These are phyloP conservation scores for Phaeosphaeriaceae sp. DNA, from an alignment of 2,329 filamentous ascomycete species.

Conservation along the genomic window DNA sequence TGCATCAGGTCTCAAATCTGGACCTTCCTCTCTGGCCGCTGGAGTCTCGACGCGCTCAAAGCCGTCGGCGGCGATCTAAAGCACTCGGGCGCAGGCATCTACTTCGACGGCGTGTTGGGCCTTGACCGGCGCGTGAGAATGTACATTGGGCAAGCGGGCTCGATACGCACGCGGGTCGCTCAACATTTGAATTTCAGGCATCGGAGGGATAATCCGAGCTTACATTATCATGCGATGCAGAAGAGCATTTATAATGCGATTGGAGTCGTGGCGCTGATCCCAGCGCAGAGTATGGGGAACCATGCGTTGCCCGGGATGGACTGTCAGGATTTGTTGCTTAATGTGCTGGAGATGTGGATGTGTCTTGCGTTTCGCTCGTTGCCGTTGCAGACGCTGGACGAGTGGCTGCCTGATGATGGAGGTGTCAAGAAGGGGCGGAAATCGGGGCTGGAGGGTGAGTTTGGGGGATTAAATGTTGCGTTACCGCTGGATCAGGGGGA, in stretches of 20 bases:
- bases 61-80: constrained; percentile 30
- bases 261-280: constrained; percentile 29
- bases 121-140: constrained; percentile 31
- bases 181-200: constrained; percentile 47
- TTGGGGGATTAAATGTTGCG: constrained; percentile 40
- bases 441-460: constrained; percentile 22
- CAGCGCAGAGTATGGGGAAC: constrained; percentile 12
- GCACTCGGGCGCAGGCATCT: constrained; percentile 30
- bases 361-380: constrained; percentile 39
- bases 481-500: constrained; percentile 40
- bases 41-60: constrained; percentile 32
- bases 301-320: constrained; percentile 34
- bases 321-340: constrained; percentile 32
- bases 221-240: constrained; percentile 45
- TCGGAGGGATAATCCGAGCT: constrained; percentile 39
- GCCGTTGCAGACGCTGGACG: constrained; percentile 20
- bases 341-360: constrained; percentile 48
- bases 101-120: constrained; percentile 34
- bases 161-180: constrained; percentile 30
- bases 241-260: constrained; percentile 37
- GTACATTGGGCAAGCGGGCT: constrained; percentile 43
- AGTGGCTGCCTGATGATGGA: constrained; percentile 28
- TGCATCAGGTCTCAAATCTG: constrained; percentile 32
- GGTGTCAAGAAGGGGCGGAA: constrained; percentile 1
- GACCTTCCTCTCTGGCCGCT: constrained; percentile 26